Percentiles rank a stretch among this genome's conserved stretches.
These are phyloP conservation scores for Hamamelis virginiana DNA, from an alignment of 164 flowering plant species.

Conservation along the genomic window DNA sequence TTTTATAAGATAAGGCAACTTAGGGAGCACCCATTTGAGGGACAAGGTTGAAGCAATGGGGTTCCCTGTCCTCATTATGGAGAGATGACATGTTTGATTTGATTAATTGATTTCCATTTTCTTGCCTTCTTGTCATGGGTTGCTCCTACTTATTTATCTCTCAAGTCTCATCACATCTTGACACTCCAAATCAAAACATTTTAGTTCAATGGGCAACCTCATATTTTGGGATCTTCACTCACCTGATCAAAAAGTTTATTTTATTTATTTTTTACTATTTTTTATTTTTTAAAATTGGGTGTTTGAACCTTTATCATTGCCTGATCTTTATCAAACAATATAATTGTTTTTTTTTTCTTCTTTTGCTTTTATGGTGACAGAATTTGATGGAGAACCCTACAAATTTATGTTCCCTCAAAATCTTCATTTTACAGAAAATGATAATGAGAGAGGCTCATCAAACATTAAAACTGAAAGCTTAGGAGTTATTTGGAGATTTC, in stretches of 20 bases:
- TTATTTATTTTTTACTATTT: no score
- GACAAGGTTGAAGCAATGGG: conserved; percentile 15
- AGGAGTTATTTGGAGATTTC: no score
- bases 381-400: no score
- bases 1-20: neutral
- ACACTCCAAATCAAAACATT: conserved; percentile 3
- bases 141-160: neutral
- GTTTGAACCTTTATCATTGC: conserved; percentile 7
- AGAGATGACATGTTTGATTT: neutral
- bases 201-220: neutral
- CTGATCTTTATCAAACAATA: conserved; percentile 16
- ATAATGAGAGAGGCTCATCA: no score
- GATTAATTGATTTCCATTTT: neutral
- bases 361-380: neutral
- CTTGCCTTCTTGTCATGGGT: neutral
- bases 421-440: no score
- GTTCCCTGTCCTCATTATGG: conserved; percentile 3
- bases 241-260: neutral
- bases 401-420: no score
- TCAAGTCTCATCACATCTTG: neutral
- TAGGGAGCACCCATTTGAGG: conserved; percentile 3
- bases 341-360: neutral
- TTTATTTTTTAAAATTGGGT: neutral
- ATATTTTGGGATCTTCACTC: neutral
- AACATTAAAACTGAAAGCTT: no score